Evolutionary conservation across 352 stramenopile species (phyloP).

Genomic region (Phytopythium mirpurense): DNA sequence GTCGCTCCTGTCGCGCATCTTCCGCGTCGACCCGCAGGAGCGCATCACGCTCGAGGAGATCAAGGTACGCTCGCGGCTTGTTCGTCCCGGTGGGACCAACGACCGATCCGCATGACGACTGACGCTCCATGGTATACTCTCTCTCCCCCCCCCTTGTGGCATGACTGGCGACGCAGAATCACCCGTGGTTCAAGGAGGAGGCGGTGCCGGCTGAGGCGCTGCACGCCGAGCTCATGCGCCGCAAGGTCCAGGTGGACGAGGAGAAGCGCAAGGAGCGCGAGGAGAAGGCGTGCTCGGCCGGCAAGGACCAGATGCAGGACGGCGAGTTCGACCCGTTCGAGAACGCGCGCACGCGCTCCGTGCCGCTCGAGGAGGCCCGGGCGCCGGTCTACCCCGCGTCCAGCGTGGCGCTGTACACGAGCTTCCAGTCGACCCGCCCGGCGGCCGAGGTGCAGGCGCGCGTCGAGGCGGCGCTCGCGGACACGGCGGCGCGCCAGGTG

Average conservation of each 20-base stretch:
- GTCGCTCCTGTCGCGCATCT: conserved; percentile 68
- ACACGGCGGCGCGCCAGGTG: conserved; percentile 41
- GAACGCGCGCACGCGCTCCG: conserved; percentile 32
- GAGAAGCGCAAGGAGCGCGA: conserved; percentile 67
- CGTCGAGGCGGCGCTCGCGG: conserved; percentile 46
- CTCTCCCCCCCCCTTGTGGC: no score
- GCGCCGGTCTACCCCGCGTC: conserved; percentile 49
- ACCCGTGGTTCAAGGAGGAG: conserved; percentile 59
- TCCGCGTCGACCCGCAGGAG: conserved; percentile 61
- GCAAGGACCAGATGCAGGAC: conserved; percentile 31
- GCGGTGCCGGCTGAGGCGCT: conserved; percentile 34
- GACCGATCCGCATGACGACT: no score
- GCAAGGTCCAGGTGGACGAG: conserved; percentile 63
- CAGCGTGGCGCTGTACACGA: conserved; percentile 69
- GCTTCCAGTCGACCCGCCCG: conserved; percentile 53
- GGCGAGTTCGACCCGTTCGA: conserved; percentile 67
- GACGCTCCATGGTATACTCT: no score
- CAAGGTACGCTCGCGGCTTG: conserved; percentile 28
- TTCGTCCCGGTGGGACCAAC: no score
- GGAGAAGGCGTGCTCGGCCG: conserved; percentile 36
- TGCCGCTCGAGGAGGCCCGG: conserved; percentile 34
- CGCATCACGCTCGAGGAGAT: conserved; percentile 78
- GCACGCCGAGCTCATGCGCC: conserved; percentile 42
- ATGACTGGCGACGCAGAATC: conserved; percentile 23
- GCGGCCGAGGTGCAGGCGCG: conserved; percentile 46